A percentile compares a stretch with the other conserved stretches of the same genome.
Conservation (phyloP, 2,329 filamentous ascomycete species). For the Delphinella strobiligena region DNA sequence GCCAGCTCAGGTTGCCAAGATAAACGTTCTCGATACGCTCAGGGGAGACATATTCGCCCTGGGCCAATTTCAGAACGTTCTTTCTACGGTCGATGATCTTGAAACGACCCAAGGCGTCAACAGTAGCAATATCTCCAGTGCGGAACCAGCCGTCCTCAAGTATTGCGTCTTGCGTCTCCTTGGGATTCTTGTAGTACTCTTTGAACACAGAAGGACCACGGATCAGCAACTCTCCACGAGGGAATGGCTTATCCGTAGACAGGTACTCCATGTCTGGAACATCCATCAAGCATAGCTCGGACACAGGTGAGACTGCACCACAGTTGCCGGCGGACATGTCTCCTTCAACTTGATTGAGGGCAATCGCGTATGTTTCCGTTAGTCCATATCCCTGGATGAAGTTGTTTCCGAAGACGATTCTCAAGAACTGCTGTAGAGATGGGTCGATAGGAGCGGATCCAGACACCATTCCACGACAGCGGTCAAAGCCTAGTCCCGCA, state of each 20-base stretch:
- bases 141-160: constrained; percentile 93
- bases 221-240: constrained; percentile 79
- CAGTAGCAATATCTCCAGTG: constrained; percentile 78
- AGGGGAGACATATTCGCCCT: constrained; percentile 96
- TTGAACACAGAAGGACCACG: constrained; percentile 69
- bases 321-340: constrained; percentile 75
- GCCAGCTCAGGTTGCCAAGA: constrained; percentile 64
- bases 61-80: constrained; percentile 96
- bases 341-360: constrained; percentile 52
- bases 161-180: constrained; percentile 72
- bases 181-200: constrained; percentile 82
- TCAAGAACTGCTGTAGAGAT: constrained; percentile 75
- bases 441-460: constrained; percentile 88
- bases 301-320: constrained; percentile 54
- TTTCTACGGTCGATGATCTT: constrained; percentile 93
- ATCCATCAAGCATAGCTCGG: constrained; percentile 71
- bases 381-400: constrained; percentile 86
- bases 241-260: constrained; percentile 73
- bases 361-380: constrained; percentile 82
- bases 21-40: constrained; percentile 96
- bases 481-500: constrained; percentile 70
- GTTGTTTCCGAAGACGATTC: constrained; percentile 65
- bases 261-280: constrained; percentile 92
- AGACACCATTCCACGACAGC: constrained; percentile 61
- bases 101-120: constrained; percentile 73